A percentile compares a stretch with the other conserved stretches of the same genome.
Conservation (phyloP, 176 grass and related monocot species). For the Cocos nucifera region DNA sequence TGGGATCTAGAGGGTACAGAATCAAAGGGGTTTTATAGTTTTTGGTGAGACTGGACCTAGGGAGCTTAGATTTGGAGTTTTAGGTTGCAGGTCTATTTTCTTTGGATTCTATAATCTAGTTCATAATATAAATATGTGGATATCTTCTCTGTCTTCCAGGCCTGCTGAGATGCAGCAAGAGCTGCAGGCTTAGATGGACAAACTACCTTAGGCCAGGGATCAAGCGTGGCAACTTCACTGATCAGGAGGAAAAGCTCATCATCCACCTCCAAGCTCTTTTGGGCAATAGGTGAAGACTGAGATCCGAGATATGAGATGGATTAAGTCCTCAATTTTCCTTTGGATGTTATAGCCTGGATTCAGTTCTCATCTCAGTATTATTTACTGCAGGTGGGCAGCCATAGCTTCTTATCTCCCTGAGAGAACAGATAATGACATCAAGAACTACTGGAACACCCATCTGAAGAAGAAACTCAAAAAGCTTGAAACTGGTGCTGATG, state of each 20-base stretch:
- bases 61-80: too few species aligned
- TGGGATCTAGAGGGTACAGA: too few species aligned
- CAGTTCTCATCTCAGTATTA: too few species aligned
- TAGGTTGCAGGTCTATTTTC: too few species aligned
- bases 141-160: conserved; percentile 24
- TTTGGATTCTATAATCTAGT: too few species aligned
- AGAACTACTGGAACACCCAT: conserved; percentile 82
- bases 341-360: too few species aligned
- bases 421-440: conserved; percentile 72
- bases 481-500: conserved; percentile 1
- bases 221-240: conserved; percentile 61
- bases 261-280: conserved; percentile 75
- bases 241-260: conserved; percentile 63
- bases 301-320: too few species aligned
- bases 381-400: conserved; percentile 50
- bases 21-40: too few species aligned
- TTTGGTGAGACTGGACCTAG: too few species aligned
- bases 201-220: conserved; percentile 81
- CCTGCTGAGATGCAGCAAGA: conserved; percentile 68
- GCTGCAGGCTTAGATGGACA: conserved; percentile 81
- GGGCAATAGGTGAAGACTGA: conserved; percentile 48
- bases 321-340: too few species aligned
- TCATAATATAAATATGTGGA: too few species aligned
- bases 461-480: conserved; percentile 47
- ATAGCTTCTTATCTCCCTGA: conserved; percentile 71